These are phyloP conservation scores for Fusarium verrucosum DNA, from an alignment of 2,329 filamentous ascomycete genomes.

Conservation along the genomic window DNA sequence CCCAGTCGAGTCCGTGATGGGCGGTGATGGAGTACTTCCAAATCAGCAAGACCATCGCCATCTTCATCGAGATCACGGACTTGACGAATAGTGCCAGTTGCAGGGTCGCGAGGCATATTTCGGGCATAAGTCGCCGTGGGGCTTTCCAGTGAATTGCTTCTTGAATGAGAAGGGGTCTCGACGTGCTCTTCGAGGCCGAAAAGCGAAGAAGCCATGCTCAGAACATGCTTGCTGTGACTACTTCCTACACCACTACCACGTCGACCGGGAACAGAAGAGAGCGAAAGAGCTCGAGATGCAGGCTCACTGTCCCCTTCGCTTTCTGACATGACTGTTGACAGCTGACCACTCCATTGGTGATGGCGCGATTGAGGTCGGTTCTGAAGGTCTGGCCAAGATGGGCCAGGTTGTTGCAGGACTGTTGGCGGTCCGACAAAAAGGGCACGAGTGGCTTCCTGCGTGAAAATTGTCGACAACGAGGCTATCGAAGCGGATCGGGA, in stretches of 20 bases:
- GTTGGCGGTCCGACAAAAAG: conserved; percentile 46
- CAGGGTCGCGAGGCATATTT: conserved; percentile 48
- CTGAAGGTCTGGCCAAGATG: conserved; percentile 38
- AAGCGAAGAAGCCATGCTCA: conserved; percentile 66
- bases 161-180: conserved; percentile 51
- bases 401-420: conserved; percentile 41
- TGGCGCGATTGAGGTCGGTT: conserved; percentile 46
- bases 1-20: conserved; percentile 65
- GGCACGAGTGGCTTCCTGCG: conserved; percentile 55
- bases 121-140: conserved; percentile 58
- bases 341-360: conserved; percentile 71
- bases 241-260: conserved; percentile 61
- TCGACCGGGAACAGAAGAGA: conserved; percentile 54
- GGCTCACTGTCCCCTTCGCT: conserved; percentile 64
- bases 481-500: conserved; percentile 63
- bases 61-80: conserved; percentile 70
- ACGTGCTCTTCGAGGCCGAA: conserved; percentile 54
- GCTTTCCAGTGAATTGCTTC: conserved; percentile 59
- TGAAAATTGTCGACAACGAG: conserved; percentile 65
- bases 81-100: conserved; percentile 53
- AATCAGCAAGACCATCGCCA: conserved; percentile 69
- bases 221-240: conserved; percentile 63
- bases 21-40: conserved; percentile 62
- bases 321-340: conserved; percentile 71
- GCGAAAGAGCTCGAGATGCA: conserved; percentile 59